These are phyloP conservation scores for Dichotomocladium elegans DNA, from an alignment of 371 early-diverging fungal species.

Conservation along the genomic window DNA sequence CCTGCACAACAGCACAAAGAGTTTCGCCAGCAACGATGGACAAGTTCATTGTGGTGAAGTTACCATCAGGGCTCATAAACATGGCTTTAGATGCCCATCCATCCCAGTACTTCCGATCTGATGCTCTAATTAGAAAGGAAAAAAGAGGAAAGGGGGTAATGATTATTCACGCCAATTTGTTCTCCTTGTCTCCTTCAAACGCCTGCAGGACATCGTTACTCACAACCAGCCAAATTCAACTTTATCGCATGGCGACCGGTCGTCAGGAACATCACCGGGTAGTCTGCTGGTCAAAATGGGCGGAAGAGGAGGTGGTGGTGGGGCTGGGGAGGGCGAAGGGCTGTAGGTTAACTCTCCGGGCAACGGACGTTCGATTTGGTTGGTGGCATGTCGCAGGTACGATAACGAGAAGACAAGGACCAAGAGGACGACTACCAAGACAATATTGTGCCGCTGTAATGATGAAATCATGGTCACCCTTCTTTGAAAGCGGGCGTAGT, in stretches of 20 bases:
- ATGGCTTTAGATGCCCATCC: slow-evolving; percentile 34
- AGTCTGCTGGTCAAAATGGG: not conserved
- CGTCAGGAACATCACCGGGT: not conserved
- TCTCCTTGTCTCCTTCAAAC: slow-evolving; percentile 9
- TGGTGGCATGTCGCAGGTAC: slow-evolving; percentile 12
- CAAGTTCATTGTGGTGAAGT: slow-evolving; percentile 23
- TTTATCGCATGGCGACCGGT: slow-evolving; percentile 9
- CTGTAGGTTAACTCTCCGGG: not conserved
- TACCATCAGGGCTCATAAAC: slow-evolving; percentile 32
- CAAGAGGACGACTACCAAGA: slow-evolving; percentile 12
- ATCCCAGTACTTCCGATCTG: slow-evolving; percentile 36
- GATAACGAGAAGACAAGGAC: slow-evolving; percentile 11
- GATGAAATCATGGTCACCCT: slow-evolving; percentile 11
- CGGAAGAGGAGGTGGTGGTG: slow-evolving; percentile 2
- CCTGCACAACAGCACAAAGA: slow-evolving; percentile 35
- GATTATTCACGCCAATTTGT: slow-evolving; percentile 9
- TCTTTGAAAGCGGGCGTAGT: not conserved
- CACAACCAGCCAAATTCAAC: slow-evolving; percentile 33
- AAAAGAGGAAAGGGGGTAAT: slow-evolving; percentile 23
- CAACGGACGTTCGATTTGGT: slow-evolving; percentile 2
- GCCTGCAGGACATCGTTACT: slow-evolving; percentile 2
- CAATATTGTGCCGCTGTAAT: slow-evolving; percentile 13
- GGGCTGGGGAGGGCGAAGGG: not conserved
- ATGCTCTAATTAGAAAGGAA: slow-evolving; percentile 26
- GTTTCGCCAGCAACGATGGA: slow-evolving; percentile 23